Evolutionary conservation across 1,284 basidiomycete species (phyloP).

Genomic region (Cryptococcus sp.): DNA sequence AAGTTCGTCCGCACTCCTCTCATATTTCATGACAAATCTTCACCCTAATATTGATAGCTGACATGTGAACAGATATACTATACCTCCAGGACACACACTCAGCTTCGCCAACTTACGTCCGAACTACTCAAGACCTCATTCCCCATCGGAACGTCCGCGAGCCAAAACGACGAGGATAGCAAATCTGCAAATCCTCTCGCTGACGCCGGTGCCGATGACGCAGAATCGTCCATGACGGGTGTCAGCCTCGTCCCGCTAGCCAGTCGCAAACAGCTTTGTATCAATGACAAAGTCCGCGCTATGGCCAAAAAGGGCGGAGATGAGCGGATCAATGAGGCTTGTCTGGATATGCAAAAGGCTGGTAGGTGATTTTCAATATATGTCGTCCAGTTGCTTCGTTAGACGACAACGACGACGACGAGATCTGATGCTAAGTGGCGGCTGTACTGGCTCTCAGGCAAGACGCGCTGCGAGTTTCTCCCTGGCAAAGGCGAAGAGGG

Average conservation of each 20-base stretch:
- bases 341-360: slow-evolving; percentile 75
- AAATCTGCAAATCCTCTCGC: background rate
- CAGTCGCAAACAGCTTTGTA: slow-evolving; percentile 90
- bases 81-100: slow-evolving; percentile 92
- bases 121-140: slow-evolving; percentile 70
- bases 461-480: slow-evolving; percentile 73
- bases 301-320: slow-evolving; percentile 55
- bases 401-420: no score
- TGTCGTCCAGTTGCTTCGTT: background rate
- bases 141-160: slow-evolving; percentile 5
- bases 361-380: slow-evolving; percentile 56
- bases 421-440: no score
- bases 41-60: background rate
- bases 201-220: slow-evolving; percentile 61
- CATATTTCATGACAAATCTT: background rate
- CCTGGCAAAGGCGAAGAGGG: slow-evolving; percentile 72
- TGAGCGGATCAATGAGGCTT: slow-evolving; percentile 88
- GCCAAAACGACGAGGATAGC: no score
- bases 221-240: slow-evolving; percentile 54
- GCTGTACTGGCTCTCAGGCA: slow-evolving; percentile 45
- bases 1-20: slow-evolving; percentile 31
- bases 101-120: slow-evolving; percentile 84
- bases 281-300: slow-evolving; percentile 67
- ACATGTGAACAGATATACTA: slow-evolving; percentile 67
- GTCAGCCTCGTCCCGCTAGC: slow-evolving; percentile 74